Evolutionary conservation across 352 stramenopile species (phyloP), one percentile per base, ranked within the genome.

Genomic region (Globisporangium orthogonon): DNA sequence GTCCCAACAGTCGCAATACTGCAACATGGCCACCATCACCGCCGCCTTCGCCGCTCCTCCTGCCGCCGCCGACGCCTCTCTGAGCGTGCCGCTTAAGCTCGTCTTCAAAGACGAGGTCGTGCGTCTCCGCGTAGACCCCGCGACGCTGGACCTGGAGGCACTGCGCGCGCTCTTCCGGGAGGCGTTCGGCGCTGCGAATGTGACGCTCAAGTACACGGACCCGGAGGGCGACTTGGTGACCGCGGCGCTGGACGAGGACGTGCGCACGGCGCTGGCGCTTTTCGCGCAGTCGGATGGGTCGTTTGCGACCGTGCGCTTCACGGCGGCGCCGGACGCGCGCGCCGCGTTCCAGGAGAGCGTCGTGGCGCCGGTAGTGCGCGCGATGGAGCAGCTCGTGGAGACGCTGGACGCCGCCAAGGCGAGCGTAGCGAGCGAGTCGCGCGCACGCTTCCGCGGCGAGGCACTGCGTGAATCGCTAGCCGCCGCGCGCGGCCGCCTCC

Each of bases 191-290:
- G 60, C 91, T 41, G 28, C 55, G 29, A 62, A 67, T 15, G 60
- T 89, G 62, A 67, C 84, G 50, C 65, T 94, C 56, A 79, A 94
- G 69, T 94, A 91, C 76, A 90, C 74, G 51, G 81, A 90, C 64
- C 55, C 69, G 9, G 78, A 91, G 37, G 72, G 76, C 56, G 78
- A 89, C 60, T 70, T 82, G 52, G 60, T 90, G 37, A 90, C 74
- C 56, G 74, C 88, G 65, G 74, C 61, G 40, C 83, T 69, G 51
- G 65, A 89, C 49, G 69, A 73, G 30, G 83, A 93, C 67, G 83
- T 81, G 50, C 50, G 75, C 39, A 75, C 83, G 58, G 81, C 83
- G 6, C 87, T 77, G 52, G 69, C 62, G 50, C 70, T 89, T 13
- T 86, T 89, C 52, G 59, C 75, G 60, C 61, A 62, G 35, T 54